Evolutionary conservation across 1,139 yeast species (phyloP).

Genomic region (Taphrina betulina): DNA sequence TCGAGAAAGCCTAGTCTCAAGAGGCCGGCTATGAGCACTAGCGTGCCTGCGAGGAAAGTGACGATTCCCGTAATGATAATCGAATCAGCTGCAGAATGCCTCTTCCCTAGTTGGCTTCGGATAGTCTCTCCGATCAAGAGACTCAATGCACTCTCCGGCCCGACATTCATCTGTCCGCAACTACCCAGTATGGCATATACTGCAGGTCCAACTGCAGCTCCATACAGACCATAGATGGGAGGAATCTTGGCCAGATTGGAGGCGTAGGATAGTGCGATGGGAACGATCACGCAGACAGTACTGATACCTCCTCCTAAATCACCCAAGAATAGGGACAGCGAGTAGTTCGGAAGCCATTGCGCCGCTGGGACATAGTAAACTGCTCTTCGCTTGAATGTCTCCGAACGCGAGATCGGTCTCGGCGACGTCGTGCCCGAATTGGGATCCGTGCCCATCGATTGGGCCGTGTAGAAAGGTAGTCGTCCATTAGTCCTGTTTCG

Average conservation of each 20-base stretch:
- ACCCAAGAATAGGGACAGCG: slow-evolving; percentile 45
- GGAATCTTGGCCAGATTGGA: slow-evolving; percentile 89
- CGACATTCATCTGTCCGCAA: slow-evolving; percentile 94
- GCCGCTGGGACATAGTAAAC: slow-evolving; percentile 27
- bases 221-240: slow-evolving; percentile 77
- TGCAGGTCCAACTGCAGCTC: slow-evolving; percentile 79
- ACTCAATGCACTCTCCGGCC: slow-evolving; percentile 94
- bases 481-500: slow-evolving; percentile 2
- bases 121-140: slow-evolving; percentile 89
- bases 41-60: slow-evolving; percentile 74
- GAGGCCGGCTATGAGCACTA: slow-evolving; percentile 72
- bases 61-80: slow-evolving; percentile 70
- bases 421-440: slow-evolving; percentile 16
- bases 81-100: slow-evolving; percentile 38
- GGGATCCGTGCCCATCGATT: slow-evolving; percentile 21
- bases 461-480: slow-evolving; percentile 29
- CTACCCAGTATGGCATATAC: slow-evolving; percentile 82
- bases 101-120: slow-evolving; percentile 47
- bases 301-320: slow-evolving; percentile 85
- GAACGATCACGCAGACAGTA: slow-evolving; percentile 86
- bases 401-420: slow-evolving; percentile 5
- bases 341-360: slow-evolving; percentile 24
- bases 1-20: slow-evolving; percentile 85
- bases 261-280: slow-evolving; percentile 84
- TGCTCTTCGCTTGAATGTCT: slow-evolving; percentile 5